Evolutionary conservation across 805 yeast species (phyloP).

Genomic region (Saccharomycopsis capsularis): DNA sequence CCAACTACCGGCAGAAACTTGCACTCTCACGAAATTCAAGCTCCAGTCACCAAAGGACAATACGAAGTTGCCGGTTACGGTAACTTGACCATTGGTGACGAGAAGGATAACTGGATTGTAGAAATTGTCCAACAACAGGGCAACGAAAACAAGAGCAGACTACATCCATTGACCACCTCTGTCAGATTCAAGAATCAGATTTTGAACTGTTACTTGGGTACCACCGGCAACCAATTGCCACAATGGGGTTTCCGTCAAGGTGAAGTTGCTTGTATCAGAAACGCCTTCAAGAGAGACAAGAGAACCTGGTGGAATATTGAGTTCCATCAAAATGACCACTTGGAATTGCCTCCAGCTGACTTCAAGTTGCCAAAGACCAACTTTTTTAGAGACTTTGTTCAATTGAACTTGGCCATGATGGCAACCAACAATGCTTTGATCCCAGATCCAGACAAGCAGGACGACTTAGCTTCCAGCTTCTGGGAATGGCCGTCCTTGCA

Average conservation of each 20-base stretch:
- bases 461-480: slow-evolving; percentile 61
- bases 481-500: slow-evolving; percentile 89
- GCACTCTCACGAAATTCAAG: slow-evolving; percentile 62
- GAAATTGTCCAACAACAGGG: slow-evolving; percentile 59
- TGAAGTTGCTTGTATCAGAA: slow-evolving; percentile 76
- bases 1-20: slow-evolving; percentile 56
- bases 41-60: slow-evolving; percentile 49
- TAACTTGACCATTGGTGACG: slow-evolving; percentile 54
- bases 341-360: slow-evolving; percentile 54
- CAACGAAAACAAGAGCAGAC: slow-evolving; percentile 41
- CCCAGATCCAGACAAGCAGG: slow-evolving; percentile 71
- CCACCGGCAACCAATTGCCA: slow-evolving; percentile 77
- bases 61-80: slow-evolving; percentile 74
- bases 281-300: slow-evolving; percentile 66
- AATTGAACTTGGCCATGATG: slow-evolving; percentile 79
- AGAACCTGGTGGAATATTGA: slow-evolving; percentile 88
- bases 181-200: slow-evolving; percentile 65
- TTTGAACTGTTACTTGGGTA: slow-evolving; percentile 78
- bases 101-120: slow-evolving; percentile 69
- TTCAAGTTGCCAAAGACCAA: slow-evolving; percentile 67
- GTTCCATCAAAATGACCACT: slow-evolving; percentile 50
- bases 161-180: slow-evolving; percentile 80
- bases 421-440: slow-evolving; percentile 77
- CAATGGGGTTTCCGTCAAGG: slow-evolving; percentile 98
- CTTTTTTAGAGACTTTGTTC: slow-evolving; percentile 69